Percentiles rank a stretch among this genome's conserved stretches.
Evolutionary conservation across 2,329 filamentous ascomycete species (phyloP).

Genomic region (Talaromyces sp.): DNA sequence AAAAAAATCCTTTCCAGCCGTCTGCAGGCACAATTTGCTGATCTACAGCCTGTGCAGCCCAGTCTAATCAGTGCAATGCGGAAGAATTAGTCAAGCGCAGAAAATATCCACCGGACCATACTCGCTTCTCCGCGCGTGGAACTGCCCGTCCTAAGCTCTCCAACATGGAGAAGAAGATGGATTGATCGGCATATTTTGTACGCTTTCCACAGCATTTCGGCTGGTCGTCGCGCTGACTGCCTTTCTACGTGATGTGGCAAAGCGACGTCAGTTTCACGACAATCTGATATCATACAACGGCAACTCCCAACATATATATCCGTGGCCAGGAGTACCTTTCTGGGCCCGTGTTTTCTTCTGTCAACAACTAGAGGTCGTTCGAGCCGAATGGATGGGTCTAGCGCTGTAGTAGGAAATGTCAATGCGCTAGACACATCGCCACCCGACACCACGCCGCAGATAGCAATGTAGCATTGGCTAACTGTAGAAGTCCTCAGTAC

Average conservation of each 20-base stretch:
- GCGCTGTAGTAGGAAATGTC: background rate
- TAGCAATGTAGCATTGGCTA: slow-evolving; percentile 5
- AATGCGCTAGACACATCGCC: background rate
- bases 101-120: background rate
- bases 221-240: background rate
- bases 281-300: background rate
- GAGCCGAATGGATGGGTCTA: background rate
- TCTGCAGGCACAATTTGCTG: background rate
- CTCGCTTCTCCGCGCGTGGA: background rate
- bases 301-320: background rate
- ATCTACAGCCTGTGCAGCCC: background rate
- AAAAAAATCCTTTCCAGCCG: background rate
- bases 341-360: background rate
- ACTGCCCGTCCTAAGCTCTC: background rate
- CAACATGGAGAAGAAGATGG: background rate
- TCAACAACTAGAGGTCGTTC: background rate
- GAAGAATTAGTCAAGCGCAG: background rate
- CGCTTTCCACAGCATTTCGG: background rate
- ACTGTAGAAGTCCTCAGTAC: slow-evolving; percentile 5
- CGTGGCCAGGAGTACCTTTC: background rate
- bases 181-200: too few relatives aligned
- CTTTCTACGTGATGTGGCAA: slow-evolving; percentile 2
- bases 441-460: background rate
- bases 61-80: background rate
- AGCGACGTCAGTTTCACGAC: slow-evolving; percentile 5